Base-by-base conservation (phyloP, 2,329 filamentous ascomycete species). In the Elsinoe australis region DNA sequence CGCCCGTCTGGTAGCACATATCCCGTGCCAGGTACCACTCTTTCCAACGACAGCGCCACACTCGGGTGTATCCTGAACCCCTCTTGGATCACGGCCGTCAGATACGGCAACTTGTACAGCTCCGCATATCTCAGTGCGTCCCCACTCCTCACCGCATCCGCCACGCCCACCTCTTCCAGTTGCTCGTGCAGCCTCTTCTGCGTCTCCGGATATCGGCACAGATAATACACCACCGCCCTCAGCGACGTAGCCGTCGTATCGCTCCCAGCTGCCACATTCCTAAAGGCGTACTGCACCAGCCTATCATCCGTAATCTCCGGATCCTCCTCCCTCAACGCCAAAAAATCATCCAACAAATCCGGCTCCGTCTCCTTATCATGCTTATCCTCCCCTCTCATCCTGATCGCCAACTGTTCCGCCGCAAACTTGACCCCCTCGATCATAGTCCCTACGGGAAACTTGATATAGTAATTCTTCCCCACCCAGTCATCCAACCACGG, bases 31-130 rank as follows among this genome's bases (percentile, higher is more conserved):
- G 66, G 63, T 0, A 68, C 63, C n/a, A 61, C 38, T 1, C 67
- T 58, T 28, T 66, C 63, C 2, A 71, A 54, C 0, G 57, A 56
- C 5, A 67, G 49, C 1, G 61, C 63, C 0, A 64, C 57, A 17
- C 34, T 62, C 0, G 67, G 51, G 49, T 82, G 71, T 8, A 75
- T 58, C 2, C 75, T 67, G 72, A 3, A 64, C 0, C 82, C 76
- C 62, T 88, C 84, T 28, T 79, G 73, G 28, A 88, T 67, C 24
- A 80, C 51, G 12, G 79, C 83, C 19, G 75, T 71, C 42, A 85
- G 72, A 55, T 87, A 89, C 1, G 75, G 72, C 3, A 88, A 69
- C 56, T 80, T 78, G 17, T 70, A 67, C 39, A 87, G 64, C 55
- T 85, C 80, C 1, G 82, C 76, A 4, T 44, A 78, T 67, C 3